Conservation (phyloP, 73 alveolate species). For the Paramecium sexaurelia region DNA sequence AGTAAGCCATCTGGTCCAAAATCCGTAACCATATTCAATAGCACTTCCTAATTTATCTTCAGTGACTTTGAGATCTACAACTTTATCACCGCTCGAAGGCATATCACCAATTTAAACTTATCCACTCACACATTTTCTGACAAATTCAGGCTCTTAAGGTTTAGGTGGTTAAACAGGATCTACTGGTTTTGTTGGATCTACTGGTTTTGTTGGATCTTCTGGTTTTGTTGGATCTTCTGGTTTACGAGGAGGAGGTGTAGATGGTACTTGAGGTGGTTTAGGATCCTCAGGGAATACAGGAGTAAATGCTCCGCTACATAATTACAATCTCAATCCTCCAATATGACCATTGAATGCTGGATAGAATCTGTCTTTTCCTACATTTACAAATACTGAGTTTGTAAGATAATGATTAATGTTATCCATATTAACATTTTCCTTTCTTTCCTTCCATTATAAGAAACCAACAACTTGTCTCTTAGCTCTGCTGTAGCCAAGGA, state of each 20-base stretch:
- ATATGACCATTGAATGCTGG: conserved; percentile 49
- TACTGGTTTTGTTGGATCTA: not conserved
- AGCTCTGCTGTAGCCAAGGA: not conserved
- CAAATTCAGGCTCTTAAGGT: not conserved
- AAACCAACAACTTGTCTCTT: not conserved
- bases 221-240: not conserved
- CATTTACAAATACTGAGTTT: not conserved
- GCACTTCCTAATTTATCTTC: conserved; percentile 41
- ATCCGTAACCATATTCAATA: conserved; percentile 53
- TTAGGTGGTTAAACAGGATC: not conserved
- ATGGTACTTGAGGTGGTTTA: conserved; percentile 17
- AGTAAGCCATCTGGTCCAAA: conserved; percentile 49
- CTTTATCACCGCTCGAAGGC: conserved; percentile 4
- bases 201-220: not conserved
- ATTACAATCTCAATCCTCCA: conserved; percentile 23
- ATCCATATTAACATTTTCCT: not conserved
- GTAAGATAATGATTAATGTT: not conserved
- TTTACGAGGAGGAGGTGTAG: not conserved
- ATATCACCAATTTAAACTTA: not conserved
- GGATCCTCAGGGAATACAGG: conserved; percentile 42
- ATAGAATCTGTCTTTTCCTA: conserved; percentile 41
- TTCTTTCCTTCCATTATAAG: conserved; percentile 25
- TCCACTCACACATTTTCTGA: conserved; percentile 54
- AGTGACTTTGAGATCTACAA: conserved; percentile 7
- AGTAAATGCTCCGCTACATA: conserved; percentile 47